phyloP scores from a whole-genome alignment of 768 basidiomycete species.

The Gelatoporia subvermispora region DNA sequence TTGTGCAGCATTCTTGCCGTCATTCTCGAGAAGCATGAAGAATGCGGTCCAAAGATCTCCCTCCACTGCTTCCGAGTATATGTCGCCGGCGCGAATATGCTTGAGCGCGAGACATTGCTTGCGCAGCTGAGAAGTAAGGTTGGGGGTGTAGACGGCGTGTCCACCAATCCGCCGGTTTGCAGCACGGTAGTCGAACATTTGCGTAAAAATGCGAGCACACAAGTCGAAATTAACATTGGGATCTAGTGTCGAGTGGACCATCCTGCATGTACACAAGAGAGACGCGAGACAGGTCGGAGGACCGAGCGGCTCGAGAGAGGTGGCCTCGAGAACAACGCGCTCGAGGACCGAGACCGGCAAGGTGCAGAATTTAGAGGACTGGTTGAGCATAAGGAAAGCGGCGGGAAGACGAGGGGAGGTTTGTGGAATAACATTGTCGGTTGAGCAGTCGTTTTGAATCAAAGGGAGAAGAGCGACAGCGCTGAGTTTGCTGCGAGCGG shows the following conservation, averaged over 20 bases:
- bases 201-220: conserved; percentile 48
- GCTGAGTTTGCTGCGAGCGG: no score
- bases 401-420: no score
- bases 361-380: conserved; percentile 8
- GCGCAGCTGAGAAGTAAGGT: conserved; percentile 35
- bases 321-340: conserved; percentile 44
- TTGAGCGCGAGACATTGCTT: conserved; percentile 30
- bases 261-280: conserved; percentile 40
- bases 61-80: conserved; percentile 19
- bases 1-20: conserved; percentile 58
- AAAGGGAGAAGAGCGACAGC: no score
- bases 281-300: conserved; percentile 46
- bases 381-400: no score
- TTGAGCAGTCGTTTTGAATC: no score
- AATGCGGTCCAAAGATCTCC: conserved; percentile 44
- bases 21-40: conserved; percentile 59
- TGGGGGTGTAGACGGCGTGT: conserved; percentile 29
- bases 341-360: conserved; percentile 45
- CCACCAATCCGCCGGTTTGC: conserved; percentile 45
- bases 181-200: conserved; percentile 53
- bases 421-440: no score
- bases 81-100: conserved; percentile 28
- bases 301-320: conserved; percentile 32
- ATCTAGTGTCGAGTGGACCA: conserved; percentile 34
- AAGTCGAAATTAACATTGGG: conserved; percentile 33